A percentile compares a stretch with the other conserved stretches of the same genome.
Conservation (phyloP, 2,329 filamentous ascomycete species). For the Cryphonectria japonica region DNA sequence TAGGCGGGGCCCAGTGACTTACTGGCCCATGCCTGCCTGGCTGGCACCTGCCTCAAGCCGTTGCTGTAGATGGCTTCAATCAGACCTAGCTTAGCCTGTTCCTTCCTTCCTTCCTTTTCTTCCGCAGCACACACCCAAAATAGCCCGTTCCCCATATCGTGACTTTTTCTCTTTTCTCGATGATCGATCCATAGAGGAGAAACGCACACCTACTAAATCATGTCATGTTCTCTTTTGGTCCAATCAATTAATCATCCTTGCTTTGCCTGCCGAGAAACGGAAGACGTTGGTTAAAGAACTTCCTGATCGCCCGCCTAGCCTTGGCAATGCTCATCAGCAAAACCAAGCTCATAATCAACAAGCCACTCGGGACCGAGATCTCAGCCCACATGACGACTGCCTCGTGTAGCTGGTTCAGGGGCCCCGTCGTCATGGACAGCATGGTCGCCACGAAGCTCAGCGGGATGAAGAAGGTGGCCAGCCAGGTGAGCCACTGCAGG, state of each 20-base stretch:
- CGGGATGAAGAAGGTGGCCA: constrained; percentile 41
- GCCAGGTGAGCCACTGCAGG: constrained; percentile 39
- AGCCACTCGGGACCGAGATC: constrained; percentile 23
- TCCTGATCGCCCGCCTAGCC: constrained; percentile 22
- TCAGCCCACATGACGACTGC: constrained; percentile 23
- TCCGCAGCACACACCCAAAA: too few relatives aligned
- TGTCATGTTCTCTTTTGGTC: too few relatives aligned
- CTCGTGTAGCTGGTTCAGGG: constrained; percentile 17
- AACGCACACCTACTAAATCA: too few relatives aligned
- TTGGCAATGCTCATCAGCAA: constrained; percentile 25
- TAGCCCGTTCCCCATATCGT: neutral
- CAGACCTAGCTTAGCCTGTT: too few relatives aligned
- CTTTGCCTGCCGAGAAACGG: constrained; percentile 16
- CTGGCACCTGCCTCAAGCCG: too few relatives aligned
- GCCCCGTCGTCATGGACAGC: constrained; percentile 37
- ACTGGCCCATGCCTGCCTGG: too few relatives aligned
- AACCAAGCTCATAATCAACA: constrained; percentile 21
- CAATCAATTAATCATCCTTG: neutral
- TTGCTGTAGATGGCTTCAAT: too few relatives aligned
- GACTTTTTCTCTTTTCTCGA: neutral
- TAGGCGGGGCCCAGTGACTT: neutral
- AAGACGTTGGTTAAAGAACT: constrained; percentile 1
- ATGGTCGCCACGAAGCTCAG: constrained; percentile 37
- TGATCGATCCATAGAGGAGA: too few relatives aligned
- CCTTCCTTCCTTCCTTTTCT: too few relatives aligned